Percentiles rank a stretch among this genome's conserved stretches.
Evolutionary conservation across 2,329 filamentous ascomycete genomes (phyloP).

Genomic region (Colletotrichum sp.): DNA sequence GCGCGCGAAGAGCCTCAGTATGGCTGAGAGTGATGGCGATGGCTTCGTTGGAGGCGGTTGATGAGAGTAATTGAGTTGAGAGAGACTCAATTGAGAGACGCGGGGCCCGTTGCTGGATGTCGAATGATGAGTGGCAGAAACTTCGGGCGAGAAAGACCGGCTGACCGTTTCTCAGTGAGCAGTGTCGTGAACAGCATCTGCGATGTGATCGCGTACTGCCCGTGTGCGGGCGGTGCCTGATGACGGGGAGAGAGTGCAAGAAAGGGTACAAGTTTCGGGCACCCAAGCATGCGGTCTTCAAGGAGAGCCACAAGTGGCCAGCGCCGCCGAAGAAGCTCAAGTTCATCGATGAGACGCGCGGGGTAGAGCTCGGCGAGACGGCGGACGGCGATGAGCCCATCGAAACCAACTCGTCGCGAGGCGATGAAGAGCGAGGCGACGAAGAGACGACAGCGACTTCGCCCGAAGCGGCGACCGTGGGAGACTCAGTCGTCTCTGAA

Average conservation of each 20-base stretch:
- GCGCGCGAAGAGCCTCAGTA: neutral
- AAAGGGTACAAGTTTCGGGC: constrained; percentile 24
- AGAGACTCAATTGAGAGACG: neutral
- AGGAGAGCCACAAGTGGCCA: constrained; percentile 20
- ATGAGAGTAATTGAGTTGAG: neutral
- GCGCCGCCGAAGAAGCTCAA: constrained; percentile 16
- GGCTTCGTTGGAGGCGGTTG: neutral
- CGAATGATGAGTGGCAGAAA: neutral
- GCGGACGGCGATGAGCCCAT: neutral
- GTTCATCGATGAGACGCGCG: constrained; percentile 19
- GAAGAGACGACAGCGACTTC: neutral
- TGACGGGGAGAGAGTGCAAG: constrained; percentile 20
- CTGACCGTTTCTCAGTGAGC: constrained; percentile 37
- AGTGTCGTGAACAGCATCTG: constrained; percentile 52
- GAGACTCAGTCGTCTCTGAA: neutral
- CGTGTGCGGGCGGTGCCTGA: constrained; percentile 19
- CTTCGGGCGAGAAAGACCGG: neutral
- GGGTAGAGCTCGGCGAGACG: constrained; percentile 11
- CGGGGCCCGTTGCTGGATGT: neutral
- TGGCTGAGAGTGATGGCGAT: neutral
- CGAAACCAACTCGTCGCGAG: neutral
- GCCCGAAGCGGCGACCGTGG: neutral
- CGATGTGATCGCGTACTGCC: constrained; percentile 40
- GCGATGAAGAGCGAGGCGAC: neutral
- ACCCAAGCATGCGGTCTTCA: constrained; percentile 17